Conservation (phyloP, 768 basidiomycete species). For the Tricholoma terreum region DNA sequence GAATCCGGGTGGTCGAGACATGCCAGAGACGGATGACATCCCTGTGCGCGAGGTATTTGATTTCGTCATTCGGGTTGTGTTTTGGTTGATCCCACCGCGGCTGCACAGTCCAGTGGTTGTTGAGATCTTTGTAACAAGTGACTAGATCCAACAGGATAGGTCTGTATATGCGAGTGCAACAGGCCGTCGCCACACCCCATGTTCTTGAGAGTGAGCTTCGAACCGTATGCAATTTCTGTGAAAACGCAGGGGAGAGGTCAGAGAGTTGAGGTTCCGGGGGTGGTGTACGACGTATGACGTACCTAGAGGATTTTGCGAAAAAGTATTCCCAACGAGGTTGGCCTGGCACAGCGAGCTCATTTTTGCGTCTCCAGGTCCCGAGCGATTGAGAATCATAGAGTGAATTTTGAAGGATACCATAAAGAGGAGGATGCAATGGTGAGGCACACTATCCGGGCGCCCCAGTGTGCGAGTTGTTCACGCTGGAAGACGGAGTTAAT, state of each 20-base stretch:
- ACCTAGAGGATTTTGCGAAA: slow-evolving; percentile 87
- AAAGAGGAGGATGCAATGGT: slow-evolving; percentile 86
- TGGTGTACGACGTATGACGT: slow-evolving; percentile 14
- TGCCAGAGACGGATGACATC: slow-evolving; percentile 83
- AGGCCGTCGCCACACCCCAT: slow-evolving; percentile 98
- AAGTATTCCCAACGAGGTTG: slow-evolving; percentile 91
- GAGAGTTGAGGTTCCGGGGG: background rate
- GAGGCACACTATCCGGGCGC: slow-evolving; percentile 77
- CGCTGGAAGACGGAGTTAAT: slow-evolving; percentile 42
- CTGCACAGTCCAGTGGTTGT: slow-evolving; percentile 89
- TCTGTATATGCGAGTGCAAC: slow-evolving; percentile 95
- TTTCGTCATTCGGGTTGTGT: slow-evolving; percentile 62
- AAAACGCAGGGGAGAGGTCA: background rate
- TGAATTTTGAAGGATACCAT: slow-evolving; percentile 95
- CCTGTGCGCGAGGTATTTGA: slow-evolving; percentile 72
- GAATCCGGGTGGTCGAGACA: slow-evolving; percentile 77
- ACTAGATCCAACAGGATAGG: slow-evolving; percentile 90
- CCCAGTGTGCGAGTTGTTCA: slow-evolving; percentile 90
- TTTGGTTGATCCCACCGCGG: slow-evolving; percentile 76
- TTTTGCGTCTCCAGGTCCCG: slow-evolving; percentile 95
- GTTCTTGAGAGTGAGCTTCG: slow-evolving; percentile 90
- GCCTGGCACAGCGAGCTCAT: slow-evolving; percentile 99
- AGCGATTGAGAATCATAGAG: slow-evolving; percentile 90
- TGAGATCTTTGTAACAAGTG: slow-evolving; percentile 98
- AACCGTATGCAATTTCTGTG: slow-evolving; percentile 84